These are phyloP conservation scores for Cystobasidium tubakii DNA, from an alignment of 768 basidiomycete genomes.

Conservation along the genomic window DNA sequence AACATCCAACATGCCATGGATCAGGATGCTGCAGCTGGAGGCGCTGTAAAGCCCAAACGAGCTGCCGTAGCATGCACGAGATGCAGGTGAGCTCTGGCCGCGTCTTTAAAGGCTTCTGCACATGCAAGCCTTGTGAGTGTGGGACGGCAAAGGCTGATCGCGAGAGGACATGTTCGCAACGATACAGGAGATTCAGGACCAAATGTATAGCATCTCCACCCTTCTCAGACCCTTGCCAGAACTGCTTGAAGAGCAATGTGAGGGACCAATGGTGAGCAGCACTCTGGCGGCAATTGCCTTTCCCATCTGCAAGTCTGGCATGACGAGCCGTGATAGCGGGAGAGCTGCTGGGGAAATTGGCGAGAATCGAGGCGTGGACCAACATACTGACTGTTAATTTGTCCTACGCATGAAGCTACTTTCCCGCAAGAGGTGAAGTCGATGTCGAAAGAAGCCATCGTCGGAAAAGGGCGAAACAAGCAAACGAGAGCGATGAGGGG, in stretches of 20 bases:
- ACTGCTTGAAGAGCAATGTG: conserved; percentile 4
- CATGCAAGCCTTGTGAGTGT: too few relatives aligned
- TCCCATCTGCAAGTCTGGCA: not conserved
- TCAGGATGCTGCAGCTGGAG: not conserved
- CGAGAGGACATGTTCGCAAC: too few relatives aligned
- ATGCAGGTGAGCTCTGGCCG: conserved; percentile 8
- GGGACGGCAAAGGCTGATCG: not conserved
- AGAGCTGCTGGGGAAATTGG: not conserved
- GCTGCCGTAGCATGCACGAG: not conserved
- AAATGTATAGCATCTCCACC: conserved; percentile 10
- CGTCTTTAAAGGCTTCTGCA: not conserved
- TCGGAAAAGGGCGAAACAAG: not conserved
- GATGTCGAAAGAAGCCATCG: not conserved
- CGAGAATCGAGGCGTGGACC: not conserved
- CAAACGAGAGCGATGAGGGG: not conserved
- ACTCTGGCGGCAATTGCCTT: not conserved
- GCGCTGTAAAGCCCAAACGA: not conserved
- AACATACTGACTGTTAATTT: not conserved
- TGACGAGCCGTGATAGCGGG: not conserved
- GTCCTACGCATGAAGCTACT: not conserved
- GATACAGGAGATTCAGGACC: conserved; percentile 1
- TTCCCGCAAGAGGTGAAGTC: not conserved
- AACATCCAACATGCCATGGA: not conserved
- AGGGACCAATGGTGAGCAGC: not conserved
- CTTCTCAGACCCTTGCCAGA: not conserved